phyloP scores from a whole-genome alignment of 176 grass and related monocot genomes.

The Zea luxurians region DNA sequence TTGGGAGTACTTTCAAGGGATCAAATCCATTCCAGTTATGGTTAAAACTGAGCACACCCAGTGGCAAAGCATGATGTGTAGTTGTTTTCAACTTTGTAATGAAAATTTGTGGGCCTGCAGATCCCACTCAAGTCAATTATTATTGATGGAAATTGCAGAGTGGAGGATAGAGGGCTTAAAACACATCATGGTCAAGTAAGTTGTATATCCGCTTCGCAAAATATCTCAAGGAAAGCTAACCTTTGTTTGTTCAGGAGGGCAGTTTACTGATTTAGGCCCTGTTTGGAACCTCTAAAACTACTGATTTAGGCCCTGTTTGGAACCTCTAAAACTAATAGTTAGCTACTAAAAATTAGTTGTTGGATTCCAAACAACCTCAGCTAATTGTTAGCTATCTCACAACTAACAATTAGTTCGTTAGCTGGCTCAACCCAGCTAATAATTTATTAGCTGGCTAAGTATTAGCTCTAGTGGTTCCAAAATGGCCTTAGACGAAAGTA shows the following conservation, averaged over 20 bases:
- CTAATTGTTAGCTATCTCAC: too few relatives aligned
- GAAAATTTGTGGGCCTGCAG: constrained; percentile 42
- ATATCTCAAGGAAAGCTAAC: neutral
- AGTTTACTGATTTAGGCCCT: neutral
- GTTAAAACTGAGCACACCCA: neutral
- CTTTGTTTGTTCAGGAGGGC: neutral
- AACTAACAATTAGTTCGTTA: too few relatives aligned
- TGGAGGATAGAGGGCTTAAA: constrained; percentile 95
- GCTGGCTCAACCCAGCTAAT: too few relatives aligned
- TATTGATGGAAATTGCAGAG: constrained; percentile 92
- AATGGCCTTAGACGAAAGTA: neutral
- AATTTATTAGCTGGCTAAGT: too few relatives aligned
- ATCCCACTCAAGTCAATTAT: constrained; percentile 63
- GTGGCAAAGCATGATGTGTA: constrained; percentile 8
- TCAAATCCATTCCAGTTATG: neutral
- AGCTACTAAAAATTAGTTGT: too few relatives aligned
- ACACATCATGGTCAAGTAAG: constrained; percentile 92
- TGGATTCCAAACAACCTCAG: too few relatives aligned
- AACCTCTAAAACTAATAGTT: too few relatives aligned
- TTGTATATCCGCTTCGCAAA: constrained; percentile 21
- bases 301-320: neutral
- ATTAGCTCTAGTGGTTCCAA: too few relatives aligned
- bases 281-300: too few relatives aligned
- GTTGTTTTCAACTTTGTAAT: constrained; percentile 30
- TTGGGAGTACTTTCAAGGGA: neutral